Base-by-base conservation (phyloP, 2,329 filamentous ascomycete species). In the Helotiales sp. region DNA sequence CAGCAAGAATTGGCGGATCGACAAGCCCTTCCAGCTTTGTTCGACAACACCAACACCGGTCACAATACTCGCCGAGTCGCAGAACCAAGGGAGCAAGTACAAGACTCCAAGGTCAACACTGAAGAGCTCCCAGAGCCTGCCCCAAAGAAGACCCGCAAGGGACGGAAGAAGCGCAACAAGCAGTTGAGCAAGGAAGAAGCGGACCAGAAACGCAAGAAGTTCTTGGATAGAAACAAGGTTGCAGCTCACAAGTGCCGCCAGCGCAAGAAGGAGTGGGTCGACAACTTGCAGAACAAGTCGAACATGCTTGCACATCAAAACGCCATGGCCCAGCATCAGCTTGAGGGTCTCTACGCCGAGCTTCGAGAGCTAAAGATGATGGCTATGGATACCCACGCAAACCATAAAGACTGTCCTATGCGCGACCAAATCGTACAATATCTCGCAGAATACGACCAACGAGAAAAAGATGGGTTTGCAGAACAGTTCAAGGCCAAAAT, bases 181-280 rank as follows among this genome's bases (percentile, higher is more conserved):
- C 27, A 46, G 9, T 40, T 54, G 29, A 55, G 22, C 25, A n/a
- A 52, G 29, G 55, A 54, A 24, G 24, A 57, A 46, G 13, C 29
- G 13, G 25, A 52, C 8, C 15, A 27, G 13, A 61, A 61, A 46
- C 58, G 55, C 9, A 17, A 61, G 24, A 51, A 51, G 42, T 86
- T 85, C 64, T 78, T 90, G 0, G 85, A 89, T 71, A 82, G 88
- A 60, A 91, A 91, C 70, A 81, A 88, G 9, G 75, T 88, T 2
- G 88, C 88, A 0, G 88, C 88, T 1, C 88, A 85, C 69, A 90
- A 90, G 68, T 91, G 88, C 67, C 82, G 88, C 4, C 82, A 87
- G 67, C 89, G 89, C 73, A 82, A 81, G 72, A 81, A 82, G 72
- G 76, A 78, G 57, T 53, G 40, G 55, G 54, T 75, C 73, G 29